Conservation (phyloP, 2,329 filamentous ascomycete species). For the Thielaviopsis cerberus region DNA sequence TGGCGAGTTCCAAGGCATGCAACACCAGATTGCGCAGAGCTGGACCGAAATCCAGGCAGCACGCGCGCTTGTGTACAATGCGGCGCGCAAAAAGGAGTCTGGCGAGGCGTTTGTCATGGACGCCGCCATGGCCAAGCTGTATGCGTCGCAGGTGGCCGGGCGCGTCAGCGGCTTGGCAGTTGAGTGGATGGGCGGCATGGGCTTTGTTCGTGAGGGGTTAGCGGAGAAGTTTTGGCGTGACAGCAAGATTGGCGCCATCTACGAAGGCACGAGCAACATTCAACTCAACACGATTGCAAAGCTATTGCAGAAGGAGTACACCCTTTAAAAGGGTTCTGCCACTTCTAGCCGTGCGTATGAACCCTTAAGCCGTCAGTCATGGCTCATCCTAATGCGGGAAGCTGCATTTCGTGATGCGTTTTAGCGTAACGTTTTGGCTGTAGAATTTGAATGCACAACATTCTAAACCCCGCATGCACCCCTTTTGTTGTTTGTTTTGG, state of each 20-base stretch:
- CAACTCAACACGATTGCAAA: constrained; percentile 50
- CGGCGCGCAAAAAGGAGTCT: constrained; percentile 91
- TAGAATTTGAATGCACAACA: not conserved
- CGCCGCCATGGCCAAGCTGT: constrained; percentile 96
- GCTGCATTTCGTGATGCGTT: not conserved
- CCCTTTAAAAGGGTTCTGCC: constrained; percentile 17
- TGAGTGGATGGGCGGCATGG: constrained; percentile 99
- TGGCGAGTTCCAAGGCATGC: constrained; percentile 97
- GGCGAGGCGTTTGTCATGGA: constrained; percentile 89
- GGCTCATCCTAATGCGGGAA: not conserved
- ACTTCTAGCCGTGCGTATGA: not conserved
- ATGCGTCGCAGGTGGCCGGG: constrained; percentile 78
- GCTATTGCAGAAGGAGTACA: constrained; percentile 43
- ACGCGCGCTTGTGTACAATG: constrained; percentile 84
- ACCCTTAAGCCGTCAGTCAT: not conserved
- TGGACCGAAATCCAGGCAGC: constrained; percentile 88
- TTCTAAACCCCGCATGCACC: not conserved
- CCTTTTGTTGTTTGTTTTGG: not conserved
- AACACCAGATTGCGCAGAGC: constrained; percentile 92
- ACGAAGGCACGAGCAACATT: constrained; percentile 75
- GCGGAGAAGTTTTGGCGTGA: constrained; percentile 97
- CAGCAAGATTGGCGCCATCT: constrained; percentile 96
- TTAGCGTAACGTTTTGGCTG: not conserved
- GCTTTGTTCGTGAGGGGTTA: constrained; percentile 86
- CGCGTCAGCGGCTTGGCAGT: constrained; percentile 70